Conservation (phyloP, 176 grass and related monocot species). For the Raddia distichophylla region DNA sequence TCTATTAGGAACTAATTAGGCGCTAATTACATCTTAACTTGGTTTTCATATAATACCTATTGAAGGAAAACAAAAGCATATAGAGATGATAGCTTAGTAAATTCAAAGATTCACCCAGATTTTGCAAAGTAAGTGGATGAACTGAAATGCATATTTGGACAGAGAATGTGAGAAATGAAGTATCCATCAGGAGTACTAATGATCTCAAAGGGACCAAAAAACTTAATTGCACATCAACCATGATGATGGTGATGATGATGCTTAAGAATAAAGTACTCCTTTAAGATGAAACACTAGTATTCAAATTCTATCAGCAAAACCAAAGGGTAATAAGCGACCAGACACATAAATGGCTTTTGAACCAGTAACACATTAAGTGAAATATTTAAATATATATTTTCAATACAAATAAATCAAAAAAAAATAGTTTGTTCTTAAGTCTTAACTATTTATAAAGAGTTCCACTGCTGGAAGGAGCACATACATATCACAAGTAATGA, state of each 20-base stretch:
- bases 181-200: not conserved
- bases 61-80: too few relatives aligned
- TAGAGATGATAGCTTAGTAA: too few relatives aligned
- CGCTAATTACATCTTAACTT: too few relatives aligned
- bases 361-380: conserved; percentile 11
- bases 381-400: conserved; percentile 14
- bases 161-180: conserved; percentile 32
- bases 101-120: too few relatives aligned
- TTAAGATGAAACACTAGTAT: not conserved
- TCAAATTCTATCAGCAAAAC: not conserved
- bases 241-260: not conserved
- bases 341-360: conserved; percentile 6
- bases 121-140: too few relatives aligned
- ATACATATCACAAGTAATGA: not conserved
- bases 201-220: conserved; percentile 9
- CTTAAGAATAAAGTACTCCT: not conserved
- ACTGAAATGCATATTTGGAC: conserved; percentile 61
- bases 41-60: too few relatives aligned
- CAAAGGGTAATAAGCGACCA: conserved; percentile 16
- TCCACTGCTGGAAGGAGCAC: not conserved
- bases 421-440: not conserved
- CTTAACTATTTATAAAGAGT: conserved; percentile 1
- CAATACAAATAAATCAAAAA: not conserved
- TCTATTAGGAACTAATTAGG: too few relatives aligned
- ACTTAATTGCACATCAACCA: not conserved